A percentile compares a stretch with the other conserved stretches of the same genome.
These are phyloP conservation scores for Fagus crenata DNA, from an alignment of 306 rosid species.

Conservation along the genomic window DNA sequence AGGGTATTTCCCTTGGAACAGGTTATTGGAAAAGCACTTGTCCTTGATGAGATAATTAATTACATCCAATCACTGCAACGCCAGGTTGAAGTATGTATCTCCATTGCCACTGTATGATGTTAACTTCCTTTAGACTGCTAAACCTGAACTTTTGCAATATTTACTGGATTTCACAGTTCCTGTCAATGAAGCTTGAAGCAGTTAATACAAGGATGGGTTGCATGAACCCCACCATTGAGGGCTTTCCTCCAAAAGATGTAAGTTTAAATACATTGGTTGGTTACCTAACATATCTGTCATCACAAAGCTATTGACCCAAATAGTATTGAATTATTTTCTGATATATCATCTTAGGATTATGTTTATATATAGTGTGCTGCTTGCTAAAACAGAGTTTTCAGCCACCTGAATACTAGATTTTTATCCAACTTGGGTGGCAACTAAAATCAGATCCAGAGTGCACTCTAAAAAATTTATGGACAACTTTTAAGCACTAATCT, in stretches of 20 bases:
- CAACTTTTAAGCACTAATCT: background rate
- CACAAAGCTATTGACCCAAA: conserved; percentile 6
- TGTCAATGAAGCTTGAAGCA: conserved; percentile 90
- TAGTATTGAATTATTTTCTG: background rate
- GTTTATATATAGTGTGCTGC: background rate
- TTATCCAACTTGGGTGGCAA: background rate
- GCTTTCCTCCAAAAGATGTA: conserved; percentile 73
- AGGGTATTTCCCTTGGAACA: conserved; percentile 15
- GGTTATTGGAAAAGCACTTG: conserved; percentile 94
- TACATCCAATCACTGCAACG: conserved; percentile 84
- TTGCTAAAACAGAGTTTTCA: background rate
- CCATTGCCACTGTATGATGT: background rate
- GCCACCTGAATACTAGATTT: background rate
- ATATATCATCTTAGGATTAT: background rate
- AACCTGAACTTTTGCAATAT: conserved; percentile 26
- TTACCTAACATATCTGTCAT: conserved; percentile 8
- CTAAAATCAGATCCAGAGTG: background rate
- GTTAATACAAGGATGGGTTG: conserved; percentile 67
- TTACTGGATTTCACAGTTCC: conserved; percentile 54
- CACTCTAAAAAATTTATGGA: too few species aligned
- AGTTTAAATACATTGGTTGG: conserved; percentile 31
- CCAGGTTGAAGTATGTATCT: conserved; percentile 74
- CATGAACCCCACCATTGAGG: conserved; percentile 45
- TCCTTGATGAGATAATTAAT: conserved; percentile 92
- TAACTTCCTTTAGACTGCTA: background rate